Evolutionary conservation across 495 filamentous ascomycete species (phyloP).

Genomic region (Glutinoglossum americanum): DNA sequence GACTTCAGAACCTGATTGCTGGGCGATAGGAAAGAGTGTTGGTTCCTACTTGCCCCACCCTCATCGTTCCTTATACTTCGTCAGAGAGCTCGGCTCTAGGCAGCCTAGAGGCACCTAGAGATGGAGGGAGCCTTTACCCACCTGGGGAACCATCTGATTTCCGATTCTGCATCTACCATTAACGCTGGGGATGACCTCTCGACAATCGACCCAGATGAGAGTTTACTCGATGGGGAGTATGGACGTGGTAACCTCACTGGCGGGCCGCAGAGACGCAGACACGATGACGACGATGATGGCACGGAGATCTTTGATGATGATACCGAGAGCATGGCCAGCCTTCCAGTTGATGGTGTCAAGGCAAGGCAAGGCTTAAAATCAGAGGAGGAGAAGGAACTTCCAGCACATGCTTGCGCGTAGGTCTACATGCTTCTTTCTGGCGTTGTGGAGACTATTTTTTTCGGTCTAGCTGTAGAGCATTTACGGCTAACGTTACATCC

Average conservation of each 20-base stretch:
- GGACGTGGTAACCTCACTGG: slow-evolving; percentile 35
- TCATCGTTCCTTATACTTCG: background rate
- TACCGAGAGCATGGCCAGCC: slow-evolving; percentile 74
- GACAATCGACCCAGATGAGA: slow-evolving; percentile 54
- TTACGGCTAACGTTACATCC: background rate
- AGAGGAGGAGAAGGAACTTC: slow-evolving; percentile 81
- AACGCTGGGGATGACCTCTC: slow-evolving; percentile 49
- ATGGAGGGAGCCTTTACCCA: slow-evolving; percentile 81
- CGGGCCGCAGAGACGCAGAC: slow-evolving; percentile 44
- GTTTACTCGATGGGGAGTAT: slow-evolving; percentile 44
- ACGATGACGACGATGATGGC: slow-evolving; percentile 69
- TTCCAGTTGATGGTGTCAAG: slow-evolving; percentile 54
- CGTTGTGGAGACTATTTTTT: background rate
- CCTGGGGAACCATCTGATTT: slow-evolving; percentile 61
- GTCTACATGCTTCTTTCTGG: slow-evolving; percentile 16
- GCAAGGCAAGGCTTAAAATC: slow-evolving; percentile 38
- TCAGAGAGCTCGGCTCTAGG: background rate
- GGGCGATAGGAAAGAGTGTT: too few relatives aligned
- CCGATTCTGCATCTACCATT: slow-evolving; percentile 48
- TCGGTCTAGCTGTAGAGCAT: background rate
- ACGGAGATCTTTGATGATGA: slow-evolving; percentile 78
- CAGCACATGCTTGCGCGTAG: slow-evolving; percentile 90
- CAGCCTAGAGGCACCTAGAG: background rate
- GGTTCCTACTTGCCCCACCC: too few relatives aligned
- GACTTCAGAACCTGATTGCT: background rate